Evolutionary conservation across 1,284 basidiomycete species (phyloP), one percentile per base, ranked within the genome.

Genomic region (Phaffia rhodozyma): DNA sequence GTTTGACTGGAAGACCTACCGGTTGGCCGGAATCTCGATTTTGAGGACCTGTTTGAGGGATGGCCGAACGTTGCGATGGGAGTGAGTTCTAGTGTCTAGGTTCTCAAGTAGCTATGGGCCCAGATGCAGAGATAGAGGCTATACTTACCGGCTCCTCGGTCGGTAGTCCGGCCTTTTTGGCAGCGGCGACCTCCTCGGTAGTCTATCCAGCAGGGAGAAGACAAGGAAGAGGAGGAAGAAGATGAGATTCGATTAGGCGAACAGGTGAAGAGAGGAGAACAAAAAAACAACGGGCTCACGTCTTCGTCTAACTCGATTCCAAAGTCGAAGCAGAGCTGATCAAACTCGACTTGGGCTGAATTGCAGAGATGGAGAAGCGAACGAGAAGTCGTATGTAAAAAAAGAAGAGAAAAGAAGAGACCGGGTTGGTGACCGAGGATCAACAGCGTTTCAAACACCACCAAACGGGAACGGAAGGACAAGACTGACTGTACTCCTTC

Each of bases 241-340:
- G 54, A 49, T 47, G 47, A 48, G 38, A 43, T 16, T 43, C 16
- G 38, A 11, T 43, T 16, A 11, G 13, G 38, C 13, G 38, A 50
- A 38, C n/a, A 27, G 23, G 18, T 9, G 16, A 55, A 49, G 18
- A 57, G 50, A 38, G 64, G 55, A 38, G 55, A 38, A 20, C 20
- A 66, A 53, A 62, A 23, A 13, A 7, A 32, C 78, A 29, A 32
- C 0, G 13, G 2, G 70, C 87, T 70, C 72, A 93, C 91, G 78
- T 97, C 94, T 77, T 97, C 94, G 73, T 98, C 94, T 52, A 98
- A 80, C 79, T 98, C 94, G 67, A 98, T 82, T 65, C 94, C 94
- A 77, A 94, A 98, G 71, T 97, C 91, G 78, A 98, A 98, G 74
- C 91, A 90, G 61, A 98, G 83, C 73, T 86, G 84, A 78, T 97